A percentile compares a stretch with the other conserved stretches of the same genome.
Evolutionary conservation across 2,329 filamentous ascomycete species (phyloP).

Genomic region (Monilinia fructigena): DNA sequence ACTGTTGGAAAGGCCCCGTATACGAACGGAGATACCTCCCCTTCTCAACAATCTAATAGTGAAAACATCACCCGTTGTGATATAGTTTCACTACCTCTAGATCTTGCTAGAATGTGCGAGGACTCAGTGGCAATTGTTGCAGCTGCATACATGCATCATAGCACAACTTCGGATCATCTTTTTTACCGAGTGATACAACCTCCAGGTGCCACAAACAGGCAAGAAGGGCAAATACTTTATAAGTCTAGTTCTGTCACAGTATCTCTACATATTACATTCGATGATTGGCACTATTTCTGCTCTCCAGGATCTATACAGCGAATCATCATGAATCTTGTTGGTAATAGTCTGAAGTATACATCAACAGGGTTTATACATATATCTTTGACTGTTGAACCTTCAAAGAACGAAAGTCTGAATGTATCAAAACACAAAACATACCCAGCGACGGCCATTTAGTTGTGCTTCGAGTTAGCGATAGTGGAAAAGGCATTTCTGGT

Average conservation of each 20-base stretch:
- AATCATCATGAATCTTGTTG: slow-evolving; percentile 59
- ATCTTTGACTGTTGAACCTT: slow-evolving; percentile 7
- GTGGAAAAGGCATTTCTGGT: slow-evolving; percentile 60
- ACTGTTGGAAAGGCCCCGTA: not conserved
- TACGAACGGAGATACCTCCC: not conserved
- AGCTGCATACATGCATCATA: slow-evolving; percentile 19
- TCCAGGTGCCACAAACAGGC: slow-evolving; percentile 3
- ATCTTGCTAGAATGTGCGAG: slow-evolving; percentile 26
- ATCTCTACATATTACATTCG: slow-evolving; percentile 23
- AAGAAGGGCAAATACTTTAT: not conserved
- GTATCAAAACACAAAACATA: not conserved
- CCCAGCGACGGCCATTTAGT: slow-evolving; percentile 7
- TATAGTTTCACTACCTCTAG: slow-evolving; percentile 14
- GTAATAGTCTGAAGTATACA: slow-evolving; percentile 61
- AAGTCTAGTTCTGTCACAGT: slow-evolving; percentile 13
- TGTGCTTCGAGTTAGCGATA: slow-evolving; percentile 53
- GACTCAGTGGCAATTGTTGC: slow-evolving; percentile 23
- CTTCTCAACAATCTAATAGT: not conserved
- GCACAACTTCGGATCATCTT: slow-evolving; percentile 7
- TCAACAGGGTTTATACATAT: slow-evolving; percentile 49
- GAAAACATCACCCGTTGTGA: not conserved
- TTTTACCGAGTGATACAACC: slow-evolving; percentile 14
- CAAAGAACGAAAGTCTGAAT: slow-evolving; percentile 11
- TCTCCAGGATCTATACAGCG: slow-evolving; percentile 50
- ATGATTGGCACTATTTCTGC: slow-evolving; percentile 42